Conservation (phyloP, 305 asterid species). For the Fraxinus ornus region DNA sequence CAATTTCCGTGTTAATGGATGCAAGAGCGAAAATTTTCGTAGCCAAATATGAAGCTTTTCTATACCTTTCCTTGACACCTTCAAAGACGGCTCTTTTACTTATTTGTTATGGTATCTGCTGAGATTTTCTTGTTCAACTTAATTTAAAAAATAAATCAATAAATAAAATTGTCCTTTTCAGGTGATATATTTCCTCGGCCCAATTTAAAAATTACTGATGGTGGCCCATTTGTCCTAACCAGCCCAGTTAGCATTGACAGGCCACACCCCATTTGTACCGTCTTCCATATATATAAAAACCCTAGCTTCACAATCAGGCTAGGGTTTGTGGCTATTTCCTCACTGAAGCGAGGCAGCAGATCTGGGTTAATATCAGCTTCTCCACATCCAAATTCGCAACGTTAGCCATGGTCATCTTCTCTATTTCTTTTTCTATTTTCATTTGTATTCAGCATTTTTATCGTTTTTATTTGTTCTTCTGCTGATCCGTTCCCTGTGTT, state of each 20-base stretch:
- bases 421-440: neutral
- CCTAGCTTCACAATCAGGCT: neutral
- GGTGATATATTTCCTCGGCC: neutral
- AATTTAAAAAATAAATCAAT: too few relatives aligned
- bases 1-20: neutral
- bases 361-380: constrained; percentile 3
- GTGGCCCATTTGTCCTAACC: neutral
- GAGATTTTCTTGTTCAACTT: neutral
- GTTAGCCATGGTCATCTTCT: constrained; percentile 30
- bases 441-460: neutral
- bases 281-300: constrained; percentile 9
- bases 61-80: neutral
- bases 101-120: neutral
- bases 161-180: neutral
- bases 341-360: constrained; percentile 32
- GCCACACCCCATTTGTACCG: neutral
- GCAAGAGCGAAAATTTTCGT: neutral
- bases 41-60: neutral
- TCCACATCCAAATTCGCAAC: constrained; percentile 22
- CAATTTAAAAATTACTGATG: neutral
- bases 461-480: neutral
- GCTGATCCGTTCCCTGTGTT: neutral
- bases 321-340: constrained; percentile 33
- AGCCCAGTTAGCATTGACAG: neutral
- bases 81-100: neutral